Evolutionary conservation across 169 alveolate genomes (phyloP), one percentile per base, ranked within the genome.

Genomic region (Plasmodium adleri): DNA sequence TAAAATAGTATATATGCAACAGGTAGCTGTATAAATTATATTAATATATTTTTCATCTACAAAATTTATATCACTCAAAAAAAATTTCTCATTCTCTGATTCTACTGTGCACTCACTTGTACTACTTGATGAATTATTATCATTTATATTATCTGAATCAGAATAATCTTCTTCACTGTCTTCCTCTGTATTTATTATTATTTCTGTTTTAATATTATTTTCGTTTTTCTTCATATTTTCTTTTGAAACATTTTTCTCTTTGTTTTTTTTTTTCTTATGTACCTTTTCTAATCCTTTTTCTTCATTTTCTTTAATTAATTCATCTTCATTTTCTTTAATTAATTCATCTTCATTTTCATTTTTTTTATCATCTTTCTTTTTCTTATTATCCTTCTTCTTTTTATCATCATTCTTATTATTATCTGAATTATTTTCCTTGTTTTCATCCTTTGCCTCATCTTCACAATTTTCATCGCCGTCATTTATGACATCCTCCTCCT

Each of bases 11-110:
- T 86, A 72, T 28, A 86, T 72, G 59, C 92, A 86, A 64, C 92
- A 71, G 3, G 92, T 86, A n/a, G 92, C 92, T 2, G 87, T 86
- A 43, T 86, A 86, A 45, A 86, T 86, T 4, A 86, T 86, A 49
- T 71, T 86, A 52, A 72, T 72, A 54, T 66, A 86, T 86, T 86
- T 86, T 64, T 59, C 88, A 72, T 86, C 87, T 49, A 72, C 62
- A 28, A 70, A 74, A 52, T 71, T 67, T 50, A 71, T 74, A 45
- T 86, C 88, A 66, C 52, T 63, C 2, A 72, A 22, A 62, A 71
- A 86, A 5, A 26, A n/a, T 45, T 86, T 59, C 50, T 86, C 92
- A n/a, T 70, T 62, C 1, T 86, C 88, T 17, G 50, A 73, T 32
- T 72, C 68, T 54, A 50, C 20, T 26, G 78, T 78, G n/a, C 88